A percentile compares a stretch with the other conserved stretches of the same genome.
These are phyloP conservation scores for Clarkia xantiana DNA, from an alignment of 345 rosid genomes.

Conservation along the genomic window DNA sequence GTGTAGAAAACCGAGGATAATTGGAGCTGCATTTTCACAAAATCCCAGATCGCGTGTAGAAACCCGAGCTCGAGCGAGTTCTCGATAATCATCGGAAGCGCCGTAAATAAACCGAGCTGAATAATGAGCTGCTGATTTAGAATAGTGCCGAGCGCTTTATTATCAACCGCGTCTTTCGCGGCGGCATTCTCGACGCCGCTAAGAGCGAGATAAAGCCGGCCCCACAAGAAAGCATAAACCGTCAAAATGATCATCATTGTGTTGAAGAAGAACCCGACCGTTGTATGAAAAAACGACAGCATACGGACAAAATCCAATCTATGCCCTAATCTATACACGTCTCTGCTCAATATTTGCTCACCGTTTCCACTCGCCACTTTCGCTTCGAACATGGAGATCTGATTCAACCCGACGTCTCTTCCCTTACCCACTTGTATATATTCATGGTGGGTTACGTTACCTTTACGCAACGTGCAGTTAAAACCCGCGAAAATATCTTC, in stretches of 20 bases:
- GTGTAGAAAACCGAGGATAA: constrained; percentile 9
- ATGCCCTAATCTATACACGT: constrained; percentile 5
- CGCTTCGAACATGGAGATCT: constrained; percentile 9
- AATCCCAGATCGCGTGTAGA: constrained; percentile 10
- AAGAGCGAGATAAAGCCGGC: constrained; percentile 7
- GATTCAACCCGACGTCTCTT: constrained; percentile 10
- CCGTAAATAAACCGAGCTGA: constrained; percentile 9
- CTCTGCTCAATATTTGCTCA: constrained; percentile 9
- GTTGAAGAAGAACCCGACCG: constrained; percentile 10
- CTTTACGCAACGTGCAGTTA: constrained; percentile 8
- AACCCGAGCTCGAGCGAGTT: constrained; percentile 10
- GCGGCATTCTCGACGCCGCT: constrained; percentile 7
- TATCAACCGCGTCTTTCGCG: neutral
- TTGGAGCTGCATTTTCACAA: constrained; percentile 11
- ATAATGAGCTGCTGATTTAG: constrained; percentile 9
- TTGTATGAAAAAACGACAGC: constrained; percentile 9
- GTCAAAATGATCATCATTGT: constrained; percentile 9
- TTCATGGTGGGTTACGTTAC: constrained; percentile 10
- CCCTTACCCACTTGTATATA: constrained; percentile 10
- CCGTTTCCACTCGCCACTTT: constrained; percentile 8
- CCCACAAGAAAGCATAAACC: constrained; percentile 8
- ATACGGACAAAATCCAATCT: constrained; percentile 8
- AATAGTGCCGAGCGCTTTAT: constrained; percentile 10
- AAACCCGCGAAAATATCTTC: constrained; percentile 11
- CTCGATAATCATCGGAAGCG: constrained; percentile 8